Evolutionary conservation across 1,284 basidiomycete genomes (phyloP), one percentile per base, ranked within the genome.

Genomic region (Lentinus polychrous): DNA sequence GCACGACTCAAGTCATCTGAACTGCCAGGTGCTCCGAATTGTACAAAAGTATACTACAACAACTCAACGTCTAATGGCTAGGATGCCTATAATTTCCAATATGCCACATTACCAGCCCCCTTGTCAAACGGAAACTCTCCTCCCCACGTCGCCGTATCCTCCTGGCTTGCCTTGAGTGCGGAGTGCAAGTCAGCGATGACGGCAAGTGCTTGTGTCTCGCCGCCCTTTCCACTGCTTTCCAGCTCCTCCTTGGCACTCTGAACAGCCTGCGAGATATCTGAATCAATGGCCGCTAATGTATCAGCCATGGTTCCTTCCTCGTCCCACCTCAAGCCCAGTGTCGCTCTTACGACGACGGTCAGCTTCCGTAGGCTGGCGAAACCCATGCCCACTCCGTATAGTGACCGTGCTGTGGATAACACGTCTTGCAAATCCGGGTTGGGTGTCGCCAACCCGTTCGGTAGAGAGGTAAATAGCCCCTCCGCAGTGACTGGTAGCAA

Each of bases 221-320:
- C 78, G 15, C 61, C 62, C 18, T 78, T 70, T 12, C 76, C 72
- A 22, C 75, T 78, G 17, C 71, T 69, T 39, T 78, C 76, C 12
- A 82, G 63, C 61, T 88, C 84, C 63, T 88, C 85, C 62, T 80
- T 83, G 49, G 78, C 76, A 56, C 83, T 86, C 75, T 86, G 86
- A 48, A 90, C 80, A 2, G 86, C 86, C 63, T 90, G 87, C 48
- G 77, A 77, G 50, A 90, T 76, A 60, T 89, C 86, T 22, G 75
- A 71, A 64, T 89, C 86, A 51, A 89, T 71, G 47, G 74, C 67
- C 39, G 81, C 76, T 47, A 90, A 70, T 20, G 71, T 65, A 43
- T 76, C 71, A 33, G 72, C 75, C 67, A 81, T 73, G 39, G 69
- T 68, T 23, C 79, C 77, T 37, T 79, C 76, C 23, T 68, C 66